Conservation (phyloP, 768 basidiomycete genomes). For the Tubosaeta sp. region DNA sequence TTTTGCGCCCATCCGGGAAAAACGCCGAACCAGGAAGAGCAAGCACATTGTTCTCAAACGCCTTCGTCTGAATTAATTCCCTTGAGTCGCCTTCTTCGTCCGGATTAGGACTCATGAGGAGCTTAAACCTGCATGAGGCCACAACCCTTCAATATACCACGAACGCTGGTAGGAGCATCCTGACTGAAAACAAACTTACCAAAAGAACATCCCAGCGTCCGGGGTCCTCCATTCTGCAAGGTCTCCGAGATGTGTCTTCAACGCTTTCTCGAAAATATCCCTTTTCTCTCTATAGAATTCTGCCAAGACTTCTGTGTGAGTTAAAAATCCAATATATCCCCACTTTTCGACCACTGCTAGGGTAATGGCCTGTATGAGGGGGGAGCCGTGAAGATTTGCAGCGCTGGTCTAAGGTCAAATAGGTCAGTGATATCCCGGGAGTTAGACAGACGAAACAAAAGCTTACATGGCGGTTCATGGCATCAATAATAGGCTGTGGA, state of each 20-base stretch:
- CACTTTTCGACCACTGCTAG: conserved; percentile 57
- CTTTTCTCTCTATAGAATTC: conserved; percentile 68
- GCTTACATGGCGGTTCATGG: conserved; percentile 69
- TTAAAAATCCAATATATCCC: conserved; percentile 72
- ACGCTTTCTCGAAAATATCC: conserved; percentile 74
- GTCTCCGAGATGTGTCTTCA: conserved; percentile 69
- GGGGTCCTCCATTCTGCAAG: conserved; percentile 71
- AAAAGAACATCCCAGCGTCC: conserved; percentile 89
- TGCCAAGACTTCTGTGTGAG: conserved; percentile 66
- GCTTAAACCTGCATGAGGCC: conserved; percentile 56
- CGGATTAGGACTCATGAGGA: conserved; percentile 40
- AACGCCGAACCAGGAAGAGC: conserved; percentile 90
- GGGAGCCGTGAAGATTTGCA: conserved; percentile 64
- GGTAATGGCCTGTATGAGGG: conserved; percentile 60
- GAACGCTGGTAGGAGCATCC: conserved; percentile 1
- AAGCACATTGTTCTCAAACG: conserved; percentile 76
- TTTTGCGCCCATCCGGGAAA: conserved; percentile 64
- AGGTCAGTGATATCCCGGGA: conserved; percentile 9
- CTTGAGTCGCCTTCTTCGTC: conserved; percentile 61
- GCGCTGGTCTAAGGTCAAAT: conserved; percentile 49
- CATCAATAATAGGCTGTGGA: conserved; percentile 59
- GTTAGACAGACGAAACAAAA: conserved; percentile 15
- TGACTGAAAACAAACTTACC: conserved; percentile 41
- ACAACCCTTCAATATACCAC: conserved; percentile 15
- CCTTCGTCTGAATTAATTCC: conserved; percentile 65